Conservation (phyloP, 2,329 filamentous ascomycete genomes). For the Trichocomaceae sp. region DNA sequence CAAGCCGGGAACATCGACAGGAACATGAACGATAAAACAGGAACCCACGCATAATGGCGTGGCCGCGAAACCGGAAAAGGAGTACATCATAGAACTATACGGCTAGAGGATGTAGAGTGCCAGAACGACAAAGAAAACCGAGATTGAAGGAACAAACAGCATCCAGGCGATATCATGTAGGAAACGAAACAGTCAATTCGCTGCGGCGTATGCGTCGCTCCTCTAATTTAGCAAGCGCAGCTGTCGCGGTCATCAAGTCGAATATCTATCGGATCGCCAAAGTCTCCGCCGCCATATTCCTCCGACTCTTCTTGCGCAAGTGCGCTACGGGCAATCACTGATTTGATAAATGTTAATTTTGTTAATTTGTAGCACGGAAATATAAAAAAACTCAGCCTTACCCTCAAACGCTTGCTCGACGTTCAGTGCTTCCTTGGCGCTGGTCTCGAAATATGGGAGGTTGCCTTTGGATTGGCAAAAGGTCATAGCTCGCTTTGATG, state of each 20-base stretch:
- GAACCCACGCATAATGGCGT: neutral
- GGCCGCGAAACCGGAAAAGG: neutral
- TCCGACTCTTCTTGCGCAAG: slow-evolving; percentile 95
- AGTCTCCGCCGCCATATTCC: slow-evolving; percentile 86
- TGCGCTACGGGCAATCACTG: slow-evolving; percentile 93
- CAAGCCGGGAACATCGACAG: neutral
- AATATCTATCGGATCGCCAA: slow-evolving; percentile 96
- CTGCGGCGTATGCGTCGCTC: neutral
- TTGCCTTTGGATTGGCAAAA: slow-evolving; percentile 97
- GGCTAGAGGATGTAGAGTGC: neutral
- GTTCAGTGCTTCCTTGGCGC: slow-evolving; percentile 96
- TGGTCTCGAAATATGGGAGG: slow-evolving; percentile 98
- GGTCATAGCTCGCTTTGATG: slow-evolving; percentile 89
- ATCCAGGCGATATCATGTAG: neutral
- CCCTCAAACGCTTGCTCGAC: slow-evolving; percentile 82
- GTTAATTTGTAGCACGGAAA: slow-evolving; percentile 10
- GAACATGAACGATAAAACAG: neutral
- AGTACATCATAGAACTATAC: neutral
- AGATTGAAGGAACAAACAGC: neutral
- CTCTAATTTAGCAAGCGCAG: slow-evolving; percentile 70
- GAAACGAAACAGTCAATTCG: neutral
- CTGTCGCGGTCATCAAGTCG: slow-evolving; percentile 90
- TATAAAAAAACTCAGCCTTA: slow-evolving; percentile 23
- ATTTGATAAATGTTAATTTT: slow-evolving; percentile 3
- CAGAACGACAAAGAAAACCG: neutral